A percentile compares a stretch with the other conserved stretches of the same genome.
phyloP scores from a whole-genome alignment of 495 filamentous ascomycete genomes.

The Paragyromitra xinjiangensis region DNA sequence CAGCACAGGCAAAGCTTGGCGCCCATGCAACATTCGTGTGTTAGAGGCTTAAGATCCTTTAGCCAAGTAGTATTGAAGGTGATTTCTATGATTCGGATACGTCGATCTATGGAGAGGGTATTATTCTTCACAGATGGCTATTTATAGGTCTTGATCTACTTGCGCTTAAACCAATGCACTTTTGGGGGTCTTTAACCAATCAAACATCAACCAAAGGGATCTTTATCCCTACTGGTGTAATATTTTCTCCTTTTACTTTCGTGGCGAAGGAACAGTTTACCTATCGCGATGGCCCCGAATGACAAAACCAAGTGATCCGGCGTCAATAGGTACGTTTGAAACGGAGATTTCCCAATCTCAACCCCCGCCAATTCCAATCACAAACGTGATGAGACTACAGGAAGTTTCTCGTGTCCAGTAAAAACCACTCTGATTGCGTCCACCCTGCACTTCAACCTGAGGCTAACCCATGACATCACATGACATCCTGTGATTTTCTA shows the following conservation, averaged over 20 bases:
- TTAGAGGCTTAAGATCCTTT: not conserved
- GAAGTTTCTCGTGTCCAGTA: slow-evolving; percentile 31
- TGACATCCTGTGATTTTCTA: slow-evolving; percentile 25
- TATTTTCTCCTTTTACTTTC: not conserved
- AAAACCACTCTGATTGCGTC: not conserved
- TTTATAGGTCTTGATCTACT: not conserved
- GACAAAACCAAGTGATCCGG: slow-evolving; percentile 20
- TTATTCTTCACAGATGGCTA: not conserved
- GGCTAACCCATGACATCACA: slow-evolving; percentile 34
- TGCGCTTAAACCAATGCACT: not conserved
- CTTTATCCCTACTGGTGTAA: slow-evolving; percentile 25
- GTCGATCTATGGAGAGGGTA: not conserved
- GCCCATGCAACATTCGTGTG: not conserved
- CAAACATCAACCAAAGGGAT: not conserved
- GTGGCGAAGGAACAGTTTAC: slow-evolving; percentile 15
- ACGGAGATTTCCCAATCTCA: slow-evolving; percentile 36
- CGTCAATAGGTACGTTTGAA: slow-evolving; percentile 6
- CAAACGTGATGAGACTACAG: slow-evolving; percentile 32
- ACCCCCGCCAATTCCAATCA: slow-evolving; percentile 42
- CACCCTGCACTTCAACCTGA: slow-evolving; percentile 27
- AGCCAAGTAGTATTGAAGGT: not conserved
- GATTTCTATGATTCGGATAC: not conserved
- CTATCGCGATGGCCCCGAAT: slow-evolving; percentile 16
- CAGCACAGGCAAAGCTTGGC: not conserved
- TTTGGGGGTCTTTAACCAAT: slow-evolving; percentile 12